phyloP scores from a whole-genome alignment of 164 flowering plant genomes.

The Vitis cinerea region DNA sequence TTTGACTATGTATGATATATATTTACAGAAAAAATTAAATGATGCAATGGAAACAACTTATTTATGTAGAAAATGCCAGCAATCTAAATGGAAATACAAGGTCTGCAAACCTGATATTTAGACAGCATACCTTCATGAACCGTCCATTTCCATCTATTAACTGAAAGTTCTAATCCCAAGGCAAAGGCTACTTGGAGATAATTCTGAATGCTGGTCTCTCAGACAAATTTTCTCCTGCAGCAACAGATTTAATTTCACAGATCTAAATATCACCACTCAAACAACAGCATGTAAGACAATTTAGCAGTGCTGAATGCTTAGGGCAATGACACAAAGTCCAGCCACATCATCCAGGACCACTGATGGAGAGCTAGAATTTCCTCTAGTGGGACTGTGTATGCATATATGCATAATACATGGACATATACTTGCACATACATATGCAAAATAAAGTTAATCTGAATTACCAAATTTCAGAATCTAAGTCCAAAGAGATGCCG shows the following conservation, averaged over 20 bases:
- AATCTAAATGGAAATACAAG: not conserved
- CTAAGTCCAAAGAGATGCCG: too few species aligned
- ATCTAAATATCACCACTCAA: not conserved
- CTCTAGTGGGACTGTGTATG: not conserved
- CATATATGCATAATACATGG: not conserved
- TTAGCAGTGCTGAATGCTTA: not conserved
- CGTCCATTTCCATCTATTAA: not conserved
- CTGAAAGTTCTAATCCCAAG: not conserved
- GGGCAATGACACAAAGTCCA: not conserved
- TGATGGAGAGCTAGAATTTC: too few species aligned
- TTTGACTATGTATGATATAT: too few species aligned
- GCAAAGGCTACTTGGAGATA: not conserved
- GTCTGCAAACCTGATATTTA: not conserved
- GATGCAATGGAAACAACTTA: not conserved
- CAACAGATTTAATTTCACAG: not conserved
- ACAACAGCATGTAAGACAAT: not conserved
- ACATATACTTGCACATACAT: too few species aligned
- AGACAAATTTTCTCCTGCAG: not conserved
- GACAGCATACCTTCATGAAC: not conserved
- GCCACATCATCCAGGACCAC: too few species aligned
- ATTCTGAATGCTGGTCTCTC: not conserved
- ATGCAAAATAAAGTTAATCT: too few species aligned
- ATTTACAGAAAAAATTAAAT: too few species aligned
- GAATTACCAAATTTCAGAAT: too few species aligned
- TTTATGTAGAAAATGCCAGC: not conserved